Conservation (phyloP, 1,139 yeast genomes). For the Hyphopichia khmerensis region DNA sequence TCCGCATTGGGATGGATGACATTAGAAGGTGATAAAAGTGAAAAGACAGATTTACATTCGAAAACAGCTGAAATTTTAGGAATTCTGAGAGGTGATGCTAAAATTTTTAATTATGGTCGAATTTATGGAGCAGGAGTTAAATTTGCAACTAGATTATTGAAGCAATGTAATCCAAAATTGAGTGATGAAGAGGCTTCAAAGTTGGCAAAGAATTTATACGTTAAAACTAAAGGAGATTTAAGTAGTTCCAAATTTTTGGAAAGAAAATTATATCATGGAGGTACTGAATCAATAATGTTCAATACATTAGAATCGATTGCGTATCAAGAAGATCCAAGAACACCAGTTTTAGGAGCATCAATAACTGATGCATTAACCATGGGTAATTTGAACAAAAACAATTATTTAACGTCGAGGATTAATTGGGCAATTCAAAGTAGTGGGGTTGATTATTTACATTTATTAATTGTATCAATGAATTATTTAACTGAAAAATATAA, state of each 20-base stretch:
- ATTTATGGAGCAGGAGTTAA: conserved; percentile 96
- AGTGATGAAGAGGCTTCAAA: conserved; percentile 67
- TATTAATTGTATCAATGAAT: conserved; percentile 85
- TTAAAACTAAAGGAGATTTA: conserved; percentile 76
- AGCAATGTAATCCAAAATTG: conserved; percentile 74
- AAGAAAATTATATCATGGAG: conserved; percentile 72
- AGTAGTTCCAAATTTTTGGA: conserved; percentile 27
- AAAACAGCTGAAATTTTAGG: conserved; percentile 90
- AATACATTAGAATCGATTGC: conserved; percentile 89
- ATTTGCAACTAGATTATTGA: conserved; percentile 79
- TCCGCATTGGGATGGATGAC: conserved; percentile 99
- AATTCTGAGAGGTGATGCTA: conserved; percentile 88
- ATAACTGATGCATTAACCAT: conserved; percentile 81
- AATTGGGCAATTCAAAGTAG: conserved; percentile 99
- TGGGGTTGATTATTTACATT: conserved; percentile 93
- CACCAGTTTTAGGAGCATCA: conserved; percentile 93
- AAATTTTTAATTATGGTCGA: conserved; percentile 93
- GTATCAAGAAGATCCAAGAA: conserved; percentile 74
- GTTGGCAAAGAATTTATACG: conserved; percentile 69
- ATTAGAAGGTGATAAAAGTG: conserved; percentile 87
- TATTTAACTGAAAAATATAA: conserved; percentile 64
- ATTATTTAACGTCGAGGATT: conserved; percentile 84
- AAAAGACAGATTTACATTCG: conserved; percentile 92
- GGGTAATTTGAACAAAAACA: conserved; percentile 59
- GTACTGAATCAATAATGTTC: conserved; percentile 90